Evolutionary conservation across 495 filamentous ascomycete species (phyloP).

Genomic region (Podospora pseudopauciseta): DNA sequence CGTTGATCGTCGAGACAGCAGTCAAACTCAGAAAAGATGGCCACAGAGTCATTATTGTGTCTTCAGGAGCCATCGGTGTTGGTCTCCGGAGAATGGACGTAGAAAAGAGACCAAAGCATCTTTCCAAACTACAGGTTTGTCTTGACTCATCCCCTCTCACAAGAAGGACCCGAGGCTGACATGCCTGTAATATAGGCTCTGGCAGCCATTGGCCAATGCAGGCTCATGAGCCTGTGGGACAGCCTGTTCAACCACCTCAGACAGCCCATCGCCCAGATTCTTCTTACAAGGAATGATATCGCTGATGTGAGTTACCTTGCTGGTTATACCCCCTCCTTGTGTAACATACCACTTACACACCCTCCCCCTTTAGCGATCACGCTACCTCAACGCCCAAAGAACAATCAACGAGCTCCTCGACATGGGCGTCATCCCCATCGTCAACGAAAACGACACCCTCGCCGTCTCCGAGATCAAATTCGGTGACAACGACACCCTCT

Average conservation of each 20-base stretch:
- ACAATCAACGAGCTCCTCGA: constrained; percentile 83
- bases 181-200: constrained; percentile 59
- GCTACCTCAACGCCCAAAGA: constrained; percentile 95
- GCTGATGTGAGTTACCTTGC: constrained; percentile 63
- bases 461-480: constrained; percentile 99
- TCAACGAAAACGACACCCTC: constrained; percentile 97
- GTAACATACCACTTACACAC: constrained; percentile 12
- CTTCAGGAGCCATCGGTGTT: constrained; percentile 93
- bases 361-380: constrained; percentile 59
- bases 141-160: not conserved
- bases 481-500: constrained; percentile 96
- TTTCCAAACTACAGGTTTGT: constrained; percentile 74
- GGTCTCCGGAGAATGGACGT: constrained; percentile 86
- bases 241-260: constrained; percentile 79
- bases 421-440: constrained; percentile 97
- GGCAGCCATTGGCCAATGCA: constrained; percentile 93
- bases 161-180: not conserved
- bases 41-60: constrained; percentile 90
- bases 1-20: constrained; percentile 87
- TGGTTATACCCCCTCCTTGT: not conserved
- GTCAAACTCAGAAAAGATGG: constrained; percentile 82
- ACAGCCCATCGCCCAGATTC: constrained; percentile 89
- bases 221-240: constrained; percentile 94
- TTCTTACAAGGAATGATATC: constrained; percentile 95
- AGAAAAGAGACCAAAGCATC: constrained; percentile 79